These are phyloP conservation scores for Komagataea norvegica DNA, from an alignment of 1,139 yeast genomes.

Conservation along the genomic window DNA sequence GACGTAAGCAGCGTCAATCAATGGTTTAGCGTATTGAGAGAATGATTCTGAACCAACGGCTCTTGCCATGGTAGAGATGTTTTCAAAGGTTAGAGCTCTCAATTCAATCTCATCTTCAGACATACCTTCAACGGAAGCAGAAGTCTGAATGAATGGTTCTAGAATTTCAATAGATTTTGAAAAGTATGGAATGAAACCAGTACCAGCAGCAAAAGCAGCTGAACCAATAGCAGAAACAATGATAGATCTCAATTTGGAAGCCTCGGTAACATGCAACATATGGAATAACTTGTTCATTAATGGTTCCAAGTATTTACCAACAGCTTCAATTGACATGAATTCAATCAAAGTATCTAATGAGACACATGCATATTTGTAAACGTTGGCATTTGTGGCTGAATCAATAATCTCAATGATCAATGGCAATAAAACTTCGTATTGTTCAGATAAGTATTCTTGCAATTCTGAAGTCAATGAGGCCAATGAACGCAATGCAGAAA, in stretches of 20 bases:
- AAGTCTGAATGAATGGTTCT: conserved; percentile 73
- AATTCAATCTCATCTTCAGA: conserved; percentile 77
- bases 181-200: conserved; percentile 80
- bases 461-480: conserved; percentile 77
- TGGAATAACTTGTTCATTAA: conserved; percentile 85
- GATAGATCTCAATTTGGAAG: conserved; percentile 71
- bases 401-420: conserved; percentile 84
- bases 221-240: conserved; percentile 96
- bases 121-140: conserved; percentile 64
- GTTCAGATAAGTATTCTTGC: conserved; percentile 78
- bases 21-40: conserved; percentile 79
- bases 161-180: conserved; percentile 72
- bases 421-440: conserved; percentile 79
- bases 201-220: conserved; percentile 93
- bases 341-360: conserved; percentile 92
- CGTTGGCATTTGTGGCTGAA: conserved; percentile 74
- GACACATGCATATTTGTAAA: conserved; percentile 85
- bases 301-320: conserved; percentile 76
- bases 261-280: conserved; percentile 63
- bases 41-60: conserved; percentile 93
- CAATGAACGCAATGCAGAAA: conserved; percentile 82
- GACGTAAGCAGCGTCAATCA: conserved; percentile 82
- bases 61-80: conserved; percentile 90
- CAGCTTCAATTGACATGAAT: conserved; percentile 83
- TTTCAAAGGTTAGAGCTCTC: conserved; percentile 88